phyloP scores from a whole-genome alignment of 1,284 basidiomycete species.

The Cutaneotrichosporon cavernicola region DNA sequence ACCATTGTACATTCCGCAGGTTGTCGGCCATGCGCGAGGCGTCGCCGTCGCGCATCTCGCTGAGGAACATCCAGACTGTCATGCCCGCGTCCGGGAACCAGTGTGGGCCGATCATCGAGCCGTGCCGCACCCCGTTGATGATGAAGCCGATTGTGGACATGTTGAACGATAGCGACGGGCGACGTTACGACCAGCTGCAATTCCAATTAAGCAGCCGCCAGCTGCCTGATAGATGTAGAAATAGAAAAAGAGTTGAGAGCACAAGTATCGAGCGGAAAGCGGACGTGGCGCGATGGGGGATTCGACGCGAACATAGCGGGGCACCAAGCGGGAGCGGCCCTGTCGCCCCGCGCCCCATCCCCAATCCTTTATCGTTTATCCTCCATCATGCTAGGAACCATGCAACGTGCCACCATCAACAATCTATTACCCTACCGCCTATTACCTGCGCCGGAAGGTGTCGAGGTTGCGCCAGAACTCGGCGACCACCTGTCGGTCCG shows the following conservation, averaged over 20 bases:
- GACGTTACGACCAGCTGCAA: background rate
- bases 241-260: background rate
- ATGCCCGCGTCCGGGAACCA: slow-evolving; percentile 23
- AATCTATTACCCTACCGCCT: background rate
- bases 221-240: background rate
- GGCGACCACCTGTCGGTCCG: slow-evolving; percentile 92
- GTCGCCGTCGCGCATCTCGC: slow-evolving; percentile 10
- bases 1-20: slow-evolving; percentile 14
- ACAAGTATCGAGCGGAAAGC: background rate
- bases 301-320: slow-evolving; percentile 1
- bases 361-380: background rate
- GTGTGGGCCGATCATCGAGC: slow-evolving; percentile 17
- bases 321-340: slow-evolving; percentile 1
- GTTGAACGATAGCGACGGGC: background rate
- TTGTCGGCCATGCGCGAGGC: slow-evolving; percentile 9
- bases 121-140: slow-evolving; percentile 19
- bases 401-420: background rate
- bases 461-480: slow-evolving; percentile 93
- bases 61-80: slow-evolving; percentile 21
- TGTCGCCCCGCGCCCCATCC: background rate
- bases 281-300: slow-evolving; percentile 3
- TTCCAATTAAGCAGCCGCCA: background rate
- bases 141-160: slow-evolving; percentile 20
- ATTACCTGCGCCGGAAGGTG: slow-evolving; percentile 6
- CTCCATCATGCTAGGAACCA: background rate